Evolutionary conservation across 2,329 filamentous ascomycete genomes (phyloP).

Genomic region (Chalara sp.): DNA sequence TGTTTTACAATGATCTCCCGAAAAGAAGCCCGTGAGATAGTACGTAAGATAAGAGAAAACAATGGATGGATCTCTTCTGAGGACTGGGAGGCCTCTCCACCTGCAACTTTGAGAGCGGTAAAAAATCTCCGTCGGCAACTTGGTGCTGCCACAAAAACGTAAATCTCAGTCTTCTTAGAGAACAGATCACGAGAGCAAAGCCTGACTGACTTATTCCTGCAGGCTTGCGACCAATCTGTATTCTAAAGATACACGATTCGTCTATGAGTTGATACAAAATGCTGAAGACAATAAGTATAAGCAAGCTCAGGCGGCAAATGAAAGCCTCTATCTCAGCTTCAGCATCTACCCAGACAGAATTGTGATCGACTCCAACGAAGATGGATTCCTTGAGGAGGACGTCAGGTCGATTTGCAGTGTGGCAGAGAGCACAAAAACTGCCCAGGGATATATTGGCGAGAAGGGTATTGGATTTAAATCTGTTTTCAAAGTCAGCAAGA

Average conservation of each 20-base stretch:
- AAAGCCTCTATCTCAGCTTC: slow-evolving; percentile 16
- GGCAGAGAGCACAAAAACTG: slow-evolving; percentile 29
- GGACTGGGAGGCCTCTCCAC: too few relatives aligned
- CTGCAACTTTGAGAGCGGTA: too few relatives aligned
- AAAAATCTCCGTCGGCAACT: too few relatives aligned
- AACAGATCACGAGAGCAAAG: too few relatives aligned
- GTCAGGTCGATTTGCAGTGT: slow-evolving; percentile 32
- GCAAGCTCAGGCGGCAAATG: slow-evolving; percentile 2
- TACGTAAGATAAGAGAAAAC: too few relatives aligned
- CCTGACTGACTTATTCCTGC: background rate
- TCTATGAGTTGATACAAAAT: slow-evolving; percentile 31
- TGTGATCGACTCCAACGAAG: slow-evolving; percentile 30
- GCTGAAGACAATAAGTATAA: slow-evolving; percentile 33
- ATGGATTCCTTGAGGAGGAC: slow-evolving; percentile 30
- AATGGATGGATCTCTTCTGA: too few relatives aligned
- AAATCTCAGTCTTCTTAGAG: too few relatives aligned
- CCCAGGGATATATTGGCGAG: slow-evolving; percentile 27
- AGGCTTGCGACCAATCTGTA: slow-evolving; percentile 38
- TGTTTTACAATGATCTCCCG: too few relatives aligned
- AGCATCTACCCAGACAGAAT: slow-evolving; percentile 22
- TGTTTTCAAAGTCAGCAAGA: slow-evolving; percentile 27
- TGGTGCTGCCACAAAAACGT: too few relatives aligned
- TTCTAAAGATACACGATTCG: slow-evolving; percentile 25
- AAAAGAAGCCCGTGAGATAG: too few relatives aligned
- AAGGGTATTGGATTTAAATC: slow-evolving; percentile 33